Percentiles rank a stretch among this genome's conserved stretches.
Conservation (phyloP, 257 asterid species). For the Solanum rostratum region DNA sequence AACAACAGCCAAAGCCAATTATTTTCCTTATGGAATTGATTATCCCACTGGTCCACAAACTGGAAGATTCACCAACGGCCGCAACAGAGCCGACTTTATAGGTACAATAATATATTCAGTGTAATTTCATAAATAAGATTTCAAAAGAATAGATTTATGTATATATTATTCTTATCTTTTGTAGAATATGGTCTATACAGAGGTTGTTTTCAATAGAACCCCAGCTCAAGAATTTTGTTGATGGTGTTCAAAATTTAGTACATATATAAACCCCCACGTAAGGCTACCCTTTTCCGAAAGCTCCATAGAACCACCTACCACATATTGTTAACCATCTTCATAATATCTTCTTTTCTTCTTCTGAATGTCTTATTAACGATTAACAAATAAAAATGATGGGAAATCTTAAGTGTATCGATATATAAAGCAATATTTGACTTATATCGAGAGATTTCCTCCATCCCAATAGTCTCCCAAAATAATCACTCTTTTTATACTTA, state of each 20-base stretch:
- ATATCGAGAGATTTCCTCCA: not conserved
- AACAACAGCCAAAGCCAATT: slow-evolving; percentile 27
- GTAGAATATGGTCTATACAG: not conserved
- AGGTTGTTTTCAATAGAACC: too few relatives aligned
- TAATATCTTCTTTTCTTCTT: not conserved
- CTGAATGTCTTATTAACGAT: not conserved
- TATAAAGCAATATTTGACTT: not conserved
- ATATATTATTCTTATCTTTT: too few relatives aligned
- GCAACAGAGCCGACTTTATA: slow-evolving; percentile 22
- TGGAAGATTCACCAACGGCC: slow-evolving; percentile 55
- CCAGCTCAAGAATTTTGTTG: too few relatives aligned
- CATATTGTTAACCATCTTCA: not conserved
- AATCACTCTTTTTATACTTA: not conserved
- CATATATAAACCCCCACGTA: not conserved
- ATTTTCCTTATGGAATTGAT: slow-evolving; percentile 47
- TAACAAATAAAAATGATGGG: not conserved
- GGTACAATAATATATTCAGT: not conserved
- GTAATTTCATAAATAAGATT: too few relatives aligned
- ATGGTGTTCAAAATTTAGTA: not conserved
- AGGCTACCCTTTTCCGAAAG: not conserved
- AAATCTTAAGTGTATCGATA: not conserved
- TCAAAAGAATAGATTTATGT: fast-evolving
- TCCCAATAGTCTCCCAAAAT: not conserved
- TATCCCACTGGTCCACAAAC: slow-evolving; percentile 28
- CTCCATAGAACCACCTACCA: not conserved